Percentiles rank a stretch among this genome's conserved stretches.
Conservation (phyloP, 176 grass and related monocot species). For the Olyra latifolia region DNA sequence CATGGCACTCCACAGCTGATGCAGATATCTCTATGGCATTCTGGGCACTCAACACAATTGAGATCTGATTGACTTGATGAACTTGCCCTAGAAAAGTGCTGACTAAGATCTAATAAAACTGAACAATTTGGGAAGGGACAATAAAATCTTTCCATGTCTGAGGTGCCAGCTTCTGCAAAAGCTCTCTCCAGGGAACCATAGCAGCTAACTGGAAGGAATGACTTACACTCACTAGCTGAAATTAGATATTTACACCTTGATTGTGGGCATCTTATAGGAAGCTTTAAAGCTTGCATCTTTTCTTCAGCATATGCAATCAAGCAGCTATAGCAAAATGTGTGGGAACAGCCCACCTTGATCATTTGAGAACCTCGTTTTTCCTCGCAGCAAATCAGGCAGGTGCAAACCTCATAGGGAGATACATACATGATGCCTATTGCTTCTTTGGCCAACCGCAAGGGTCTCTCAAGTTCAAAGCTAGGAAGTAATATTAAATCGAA, state of each 20-base stretch:
- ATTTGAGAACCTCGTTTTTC: slow-evolving; percentile 62
- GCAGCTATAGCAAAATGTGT: slow-evolving; percentile 67
- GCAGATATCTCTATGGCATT: slow-evolving; percentile 88
- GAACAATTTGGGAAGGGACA: slow-evolving; percentile 89
- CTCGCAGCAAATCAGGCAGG: slow-evolving; percentile 62
- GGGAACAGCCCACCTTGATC: slow-evolving; percentile 70
- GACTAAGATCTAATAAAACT: slow-evolving; percentile 53
- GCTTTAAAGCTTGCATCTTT: slow-evolving; percentile 44
- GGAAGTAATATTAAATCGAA: slow-evolving; percentile 93
- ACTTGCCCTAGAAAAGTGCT: slow-evolving; percentile 73
- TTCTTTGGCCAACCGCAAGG: slow-evolving; percentile 80
- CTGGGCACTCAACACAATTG: slow-evolving; percentile 67
- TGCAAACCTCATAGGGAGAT: slow-evolving; percentile 43
- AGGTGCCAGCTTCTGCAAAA: slow-evolving; percentile 34
- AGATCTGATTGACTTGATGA: slow-evolving; percentile 67
- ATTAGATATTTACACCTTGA: slow-evolving; percentile 70
- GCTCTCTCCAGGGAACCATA: slow-evolving; percentile 55
- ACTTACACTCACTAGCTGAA: slow-evolving; percentile 59
- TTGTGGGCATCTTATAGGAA: slow-evolving; percentile 64
- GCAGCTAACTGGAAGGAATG: slow-evolving; percentile 62
- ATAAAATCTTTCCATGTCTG: slow-evolving; percentile 60
- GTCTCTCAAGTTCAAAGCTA: slow-evolving; percentile 77
- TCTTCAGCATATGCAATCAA: slow-evolving; percentile 51
- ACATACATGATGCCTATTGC: slow-evolving; percentile 78
- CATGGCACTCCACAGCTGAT: slow-evolving; percentile 81